Percentiles rank a stretch among this genome's conserved stretches.
These are phyloP conservation scores for Xylaria sp. DNA, from an alignment of 2,329 filamentous ascomycete genomes.

Conservation along the genomic window DNA sequence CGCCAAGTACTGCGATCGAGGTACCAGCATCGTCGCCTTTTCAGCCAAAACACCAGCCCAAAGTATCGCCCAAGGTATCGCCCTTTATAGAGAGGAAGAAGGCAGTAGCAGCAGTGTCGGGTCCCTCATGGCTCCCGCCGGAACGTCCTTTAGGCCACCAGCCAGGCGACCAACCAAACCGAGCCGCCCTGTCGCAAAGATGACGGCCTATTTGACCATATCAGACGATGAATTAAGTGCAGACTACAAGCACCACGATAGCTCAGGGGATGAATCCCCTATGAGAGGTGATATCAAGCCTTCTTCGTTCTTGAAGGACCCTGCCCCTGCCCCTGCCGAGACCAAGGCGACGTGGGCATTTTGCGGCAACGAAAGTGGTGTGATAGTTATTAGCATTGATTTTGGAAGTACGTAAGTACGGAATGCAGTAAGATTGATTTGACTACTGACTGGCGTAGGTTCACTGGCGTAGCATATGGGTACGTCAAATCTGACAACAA, in stretches of 20 bases:
- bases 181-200: constrained; percentile 49
- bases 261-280: constrained; percentile 48
- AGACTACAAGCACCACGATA: constrained; percentile 49
- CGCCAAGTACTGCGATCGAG: constrained; percentile 68
- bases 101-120: constrained; percentile 55
- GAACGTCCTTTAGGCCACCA: constrained; percentile 73
- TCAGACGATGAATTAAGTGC: constrained; percentile 50
- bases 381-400: constrained; percentile 26
- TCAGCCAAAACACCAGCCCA: constrained; percentile 53
- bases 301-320: constrained; percentile 47
- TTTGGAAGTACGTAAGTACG: constrained; percentile 33
- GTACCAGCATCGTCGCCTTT: constrained; percentile 90
- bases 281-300: constrained; percentile 50
- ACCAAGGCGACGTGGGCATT: constrained; percentile 21
- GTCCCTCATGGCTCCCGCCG: constrained; percentile 77
- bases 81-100: constrained; percentile 33
- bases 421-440: too few species aligned
- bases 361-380: neutral
- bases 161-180: constrained; percentile 49
- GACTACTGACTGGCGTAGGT: constrained; percentile 11
- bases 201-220: constrained; percentile 45
- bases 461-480: constrained; percentile 29
- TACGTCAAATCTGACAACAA: neutral
- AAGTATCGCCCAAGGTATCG: constrained; percentile 27
- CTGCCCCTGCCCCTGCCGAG: constrained; percentile 29